Conservation (phyloP, 305 asterid genomes). For the Solanum aculeatissimum region DNA sequence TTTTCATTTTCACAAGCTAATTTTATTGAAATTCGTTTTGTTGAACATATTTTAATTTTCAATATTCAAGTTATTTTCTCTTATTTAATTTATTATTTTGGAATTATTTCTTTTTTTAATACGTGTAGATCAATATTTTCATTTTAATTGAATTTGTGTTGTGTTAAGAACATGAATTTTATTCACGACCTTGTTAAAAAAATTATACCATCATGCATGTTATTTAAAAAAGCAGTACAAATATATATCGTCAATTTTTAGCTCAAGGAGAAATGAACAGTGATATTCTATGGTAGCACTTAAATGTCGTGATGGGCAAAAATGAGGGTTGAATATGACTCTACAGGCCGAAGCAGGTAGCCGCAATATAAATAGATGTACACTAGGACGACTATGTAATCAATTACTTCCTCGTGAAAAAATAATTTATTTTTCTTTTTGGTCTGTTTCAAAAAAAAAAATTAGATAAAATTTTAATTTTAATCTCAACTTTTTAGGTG, state of each 20-base stretch:
- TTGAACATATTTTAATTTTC: neutral
- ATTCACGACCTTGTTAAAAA: too few species aligned
- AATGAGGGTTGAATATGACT: neutral
- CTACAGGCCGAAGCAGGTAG: neutral
- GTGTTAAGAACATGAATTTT: neutral
- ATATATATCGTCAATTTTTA: neutral
- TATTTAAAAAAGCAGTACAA: too few species aligned
- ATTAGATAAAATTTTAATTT: too few species aligned
- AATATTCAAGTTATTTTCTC: neutral
- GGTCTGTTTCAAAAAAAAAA: too few species aligned
- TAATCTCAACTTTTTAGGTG: too few species aligned
- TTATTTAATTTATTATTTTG: neutral
- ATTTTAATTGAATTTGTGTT: neutral
- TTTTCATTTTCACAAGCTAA: neutral
- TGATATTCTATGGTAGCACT: neutral
- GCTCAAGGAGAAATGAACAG: neutral
- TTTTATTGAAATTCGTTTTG: neutral
- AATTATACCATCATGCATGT: too few species aligned
- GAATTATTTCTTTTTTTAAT: neutral
- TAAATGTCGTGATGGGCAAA: neutral
- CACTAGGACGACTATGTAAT: neutral
- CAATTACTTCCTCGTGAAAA: too few species aligned
- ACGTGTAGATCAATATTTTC: neutral
- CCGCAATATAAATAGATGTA: neutral
- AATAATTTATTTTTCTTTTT: too few species aligned